Base-by-base conservation (phyloP, 345 rosid genomes). In the Salix brachista region DNA sequence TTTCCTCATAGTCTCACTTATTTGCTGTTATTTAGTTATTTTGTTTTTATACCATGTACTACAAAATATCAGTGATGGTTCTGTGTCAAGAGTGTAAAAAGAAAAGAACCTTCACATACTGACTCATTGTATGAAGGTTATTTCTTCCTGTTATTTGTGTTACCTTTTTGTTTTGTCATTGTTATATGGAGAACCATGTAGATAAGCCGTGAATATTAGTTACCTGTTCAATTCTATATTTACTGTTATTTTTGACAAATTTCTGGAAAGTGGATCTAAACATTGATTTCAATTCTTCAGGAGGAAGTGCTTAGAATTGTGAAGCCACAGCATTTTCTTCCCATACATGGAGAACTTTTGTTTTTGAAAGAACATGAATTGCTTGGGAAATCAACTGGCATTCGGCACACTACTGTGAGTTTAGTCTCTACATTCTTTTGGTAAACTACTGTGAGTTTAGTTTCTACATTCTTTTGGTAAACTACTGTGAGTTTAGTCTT, bases 321-420 rank as follows among this genome's bases (percentile, higher is more conserved):
- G 75, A 96, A 93, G 88, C 99, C 99, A 6, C 99, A 96, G 74
- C 99, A 96, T 86, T 96, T 96, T 87, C 88, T 96, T 74, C 98
- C 99, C 56, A 87, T 93, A 75, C 98, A 96, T 79, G 99, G 99
- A 82, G 99, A 96, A 84, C 99, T 96, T 32, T 75, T 96, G 90
- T 96, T 96, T 86, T 85, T 96, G 74, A 93, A 92, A 87, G 99
- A 96, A 87, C 99, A 93, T 81, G 98, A 96, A 86, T 81, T 90
- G 80, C 98, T 96, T 41, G 99, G 98, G 54, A 93, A 86, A 75
- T 87, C 98, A 72, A 93, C 95, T 79, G 99, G 99, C 77, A 88
- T 96, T 85, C 93, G 85, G 8, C 99, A 96, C 81, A 90, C 94
- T 79, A 86, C 99, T 56, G 99, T 96, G 79, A 89, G 98, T 88